Conservation (phyloP, 1,139 yeast species). For the Fermentozyma sake region DNA sequence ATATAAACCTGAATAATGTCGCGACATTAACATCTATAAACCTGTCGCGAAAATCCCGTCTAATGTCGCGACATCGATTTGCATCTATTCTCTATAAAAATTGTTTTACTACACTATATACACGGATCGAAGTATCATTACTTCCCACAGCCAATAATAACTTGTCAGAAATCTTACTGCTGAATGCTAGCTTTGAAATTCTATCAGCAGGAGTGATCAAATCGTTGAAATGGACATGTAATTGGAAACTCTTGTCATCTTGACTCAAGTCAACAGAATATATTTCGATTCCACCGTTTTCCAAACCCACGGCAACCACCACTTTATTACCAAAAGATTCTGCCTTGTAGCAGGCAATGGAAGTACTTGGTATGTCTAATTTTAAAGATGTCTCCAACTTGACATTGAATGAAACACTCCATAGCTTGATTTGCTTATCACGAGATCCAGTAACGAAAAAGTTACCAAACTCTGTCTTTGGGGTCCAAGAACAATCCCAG, state of each 20-base stretch:
- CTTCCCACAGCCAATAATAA: slow-evolving; percentile 60
- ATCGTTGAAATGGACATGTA: slow-evolving; percentile 27
- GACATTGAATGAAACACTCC: slow-evolving; percentile 44
- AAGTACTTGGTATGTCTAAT: slow-evolving; percentile 60
- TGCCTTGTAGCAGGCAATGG: slow-evolving; percentile 55
- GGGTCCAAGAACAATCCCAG: slow-evolving; percentile 93
- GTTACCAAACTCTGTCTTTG: slow-evolving; percentile 24
- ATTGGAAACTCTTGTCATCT: slow-evolving; percentile 20
- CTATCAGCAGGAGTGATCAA: slow-evolving; percentile 55
- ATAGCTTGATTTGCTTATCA: slow-evolving; percentile 72
- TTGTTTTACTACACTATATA: slow-evolving; percentile 42
- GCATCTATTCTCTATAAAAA: slow-evolving; percentile 1
- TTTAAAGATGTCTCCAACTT: slow-evolving; percentile 31
- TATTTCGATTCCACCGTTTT: slow-evolving; percentile 43
- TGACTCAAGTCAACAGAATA: slow-evolving; percentile 24
- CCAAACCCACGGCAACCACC: slow-evolving; percentile 66
- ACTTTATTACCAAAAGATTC: too few species aligned
- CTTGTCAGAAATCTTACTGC: slow-evolving; percentile 16
- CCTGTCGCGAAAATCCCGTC: slow-evolving; percentile 1
- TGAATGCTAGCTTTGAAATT: slow-evolving; percentile 58
- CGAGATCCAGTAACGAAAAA: slow-evolving; percentile 81
- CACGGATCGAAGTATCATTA: slow-evolving; percentile 63
- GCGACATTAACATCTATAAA: neutral
- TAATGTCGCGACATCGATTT: neutral
- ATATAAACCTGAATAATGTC: too few species aligned